Evolutionary conservation across 306 rosid genomes (phyloP).

Genomic region (Medicago arabica): DNA sequence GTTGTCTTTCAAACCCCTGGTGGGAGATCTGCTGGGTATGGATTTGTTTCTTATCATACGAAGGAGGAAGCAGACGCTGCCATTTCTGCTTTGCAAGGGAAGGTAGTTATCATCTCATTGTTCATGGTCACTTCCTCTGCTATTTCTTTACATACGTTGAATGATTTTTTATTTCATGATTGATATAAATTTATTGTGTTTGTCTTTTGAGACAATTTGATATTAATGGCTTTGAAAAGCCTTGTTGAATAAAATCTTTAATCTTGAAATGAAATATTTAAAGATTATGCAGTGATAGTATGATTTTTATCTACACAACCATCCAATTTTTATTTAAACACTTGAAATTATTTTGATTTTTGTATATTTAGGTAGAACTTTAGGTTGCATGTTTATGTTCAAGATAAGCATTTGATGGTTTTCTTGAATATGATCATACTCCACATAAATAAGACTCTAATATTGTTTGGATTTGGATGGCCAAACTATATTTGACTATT

Average conservation of each 20-base stretch:
- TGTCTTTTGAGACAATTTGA: background rate
- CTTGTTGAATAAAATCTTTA: background rate
- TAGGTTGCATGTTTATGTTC: background rate
- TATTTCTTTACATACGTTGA: constrained; percentile 9
- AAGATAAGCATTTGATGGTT: background rate
- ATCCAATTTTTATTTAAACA: background rate
- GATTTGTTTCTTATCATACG: constrained; percentile 78
- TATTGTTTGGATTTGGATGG: constrained; percentile 9
- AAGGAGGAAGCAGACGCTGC: constrained; percentile 85
- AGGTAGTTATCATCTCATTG: constrained; percentile 54
- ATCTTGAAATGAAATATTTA: background rate
- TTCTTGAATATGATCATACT: constrained; percentile 13
- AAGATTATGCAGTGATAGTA: background rate
- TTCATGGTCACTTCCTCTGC: constrained; percentile 30
- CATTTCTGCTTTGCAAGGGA: constrained; percentile 75
- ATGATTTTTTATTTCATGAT: constrained; percentile 18
- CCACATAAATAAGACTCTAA: constrained; percentile 10
- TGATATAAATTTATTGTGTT: constrained; percentile 1
- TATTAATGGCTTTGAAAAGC: constrained; percentile 3
- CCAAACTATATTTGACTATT: constrained; percentile 9
- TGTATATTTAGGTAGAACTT: background rate
- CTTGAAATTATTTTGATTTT: constrained; percentile 8
- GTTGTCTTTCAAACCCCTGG: constrained; percentile 74
- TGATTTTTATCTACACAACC: background rate
- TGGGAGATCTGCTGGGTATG: constrained; percentile 82